Evolutionary conservation across 129 eudicot genomes (phyloP).

Genomic region (sunflower (Helianthus annuus)): HanXRQr2.0-SUNRISE NC_035443.2:146612441-146612940

Average conservation of each 20-base stretch:
- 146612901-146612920: slow-evolving; percentile 50
- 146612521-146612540: too few species aligned
- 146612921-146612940: slow-evolving; percentile 55
- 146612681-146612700: background rate
- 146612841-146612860: slow-evolving; percentile 63
- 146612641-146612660: background rate
- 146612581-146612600: too few species aligned
- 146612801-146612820: slow-evolving; percentile 24
- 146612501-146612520: too few species aligned
- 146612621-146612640: too few species aligned
- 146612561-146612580: too few species aligned
- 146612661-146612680: background rate
- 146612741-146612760: slow-evolving; percentile 18
- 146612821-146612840: slow-evolving; percentile 47
- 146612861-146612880: slow-evolving; percentile 60
- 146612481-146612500: too few species aligned
- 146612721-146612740: background rate
- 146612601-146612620: background rate
- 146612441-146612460: too few species aligned
- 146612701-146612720: background rate
- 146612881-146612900: slow-evolving; percentile 56
- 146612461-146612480: too few species aligned
- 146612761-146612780: slow-evolving; percentile 23
- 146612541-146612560: too few species aligned
- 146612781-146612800: background rate